Conservation (phyloP, 768 basidiomycete species). For the Psilocybe tampanensis region DNA sequence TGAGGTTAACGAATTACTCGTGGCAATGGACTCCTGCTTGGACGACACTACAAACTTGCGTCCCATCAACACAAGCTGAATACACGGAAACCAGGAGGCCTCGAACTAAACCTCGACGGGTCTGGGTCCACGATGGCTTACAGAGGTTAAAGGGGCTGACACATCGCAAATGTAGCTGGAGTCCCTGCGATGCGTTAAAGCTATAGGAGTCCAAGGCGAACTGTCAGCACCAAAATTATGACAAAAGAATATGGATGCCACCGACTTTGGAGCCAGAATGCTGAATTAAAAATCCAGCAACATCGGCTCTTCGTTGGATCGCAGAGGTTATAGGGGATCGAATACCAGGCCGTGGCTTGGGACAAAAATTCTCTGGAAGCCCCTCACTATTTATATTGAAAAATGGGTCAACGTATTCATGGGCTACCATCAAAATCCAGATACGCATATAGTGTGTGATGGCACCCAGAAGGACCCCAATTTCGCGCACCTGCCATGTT, state of each 20-base stretch:
- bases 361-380: neutral
- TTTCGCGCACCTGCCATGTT: conserved; percentile 20
- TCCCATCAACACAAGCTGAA: neutral
- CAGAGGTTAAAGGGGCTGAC: too few species aligned
- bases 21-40: conserved; percentile 8
- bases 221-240: too few species aligned
- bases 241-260: too few species aligned
- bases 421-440: conserved; percentile 8
- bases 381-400: conserved; percentile 9
- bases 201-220: too few species aligned
- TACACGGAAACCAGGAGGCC: neutral
- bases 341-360: neutral
- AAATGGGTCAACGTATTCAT: conserved; percentile 3
- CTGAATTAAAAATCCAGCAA: too few species aligned
- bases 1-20: conserved; percentile 15
- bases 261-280: too few species aligned
- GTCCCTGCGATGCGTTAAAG: too few species aligned
- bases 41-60: conserved; percentile 16
- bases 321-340: too few species aligned
- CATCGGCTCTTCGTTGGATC: too few species aligned
- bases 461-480: conserved; percentile 21
- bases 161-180: too few species aligned
- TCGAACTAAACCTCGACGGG: neutral
- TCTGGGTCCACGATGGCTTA: too few species aligned
- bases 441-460: conserved; percentile 23